Percentiles rank a stretch among this genome's conserved stretches.
These are phyloP conservation scores for Geranium incanum DNA, from an alignment of 441 rosid genomes.

Conservation along the genomic window DNA sequence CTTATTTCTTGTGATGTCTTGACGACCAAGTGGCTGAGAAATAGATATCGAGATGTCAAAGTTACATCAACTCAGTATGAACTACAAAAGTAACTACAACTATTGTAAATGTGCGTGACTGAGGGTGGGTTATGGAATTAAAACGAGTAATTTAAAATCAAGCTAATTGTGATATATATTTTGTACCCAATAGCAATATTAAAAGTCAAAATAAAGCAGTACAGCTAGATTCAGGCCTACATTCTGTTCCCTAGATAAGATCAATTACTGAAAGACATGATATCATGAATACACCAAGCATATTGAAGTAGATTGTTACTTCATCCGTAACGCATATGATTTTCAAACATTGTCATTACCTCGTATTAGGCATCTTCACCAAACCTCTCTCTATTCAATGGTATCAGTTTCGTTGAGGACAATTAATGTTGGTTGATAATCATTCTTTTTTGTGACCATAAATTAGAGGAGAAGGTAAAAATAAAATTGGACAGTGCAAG, in stretches of 20 bases:
- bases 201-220: slow-evolving; percentile 1
- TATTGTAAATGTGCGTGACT: neutral
- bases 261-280: neutral
- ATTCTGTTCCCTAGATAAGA: neutral
- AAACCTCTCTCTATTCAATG: too few species aligned
- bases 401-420: too few species aligned
- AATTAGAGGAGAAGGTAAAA: too few species aligned
- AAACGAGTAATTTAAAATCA: neutral
- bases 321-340: too few species aligned
- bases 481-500: too few species aligned
- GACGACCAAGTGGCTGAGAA: slow-evolving; percentile 65
- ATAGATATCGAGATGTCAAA: slow-evolving; percentile 26
- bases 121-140: neutral
- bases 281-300: too few species aligned
- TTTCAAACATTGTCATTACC: too few species aligned
- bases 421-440: too few species aligned
- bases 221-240: neutral
- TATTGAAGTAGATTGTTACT: too few species aligned
- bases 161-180: neutral
- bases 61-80: slow-evolving; percentile 5
- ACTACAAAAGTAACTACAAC: neutral
- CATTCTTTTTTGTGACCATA: too few species aligned
- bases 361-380: too few species aligned
- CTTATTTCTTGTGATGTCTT: slow-evolving; percentile 81
- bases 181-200: neutral